These are phyloP conservation scores for Arachnopeziza araneosa DNA, from an alignment of 2,329 filamentous ascomycete genomes.

Conservation along the genomic window DNA sequence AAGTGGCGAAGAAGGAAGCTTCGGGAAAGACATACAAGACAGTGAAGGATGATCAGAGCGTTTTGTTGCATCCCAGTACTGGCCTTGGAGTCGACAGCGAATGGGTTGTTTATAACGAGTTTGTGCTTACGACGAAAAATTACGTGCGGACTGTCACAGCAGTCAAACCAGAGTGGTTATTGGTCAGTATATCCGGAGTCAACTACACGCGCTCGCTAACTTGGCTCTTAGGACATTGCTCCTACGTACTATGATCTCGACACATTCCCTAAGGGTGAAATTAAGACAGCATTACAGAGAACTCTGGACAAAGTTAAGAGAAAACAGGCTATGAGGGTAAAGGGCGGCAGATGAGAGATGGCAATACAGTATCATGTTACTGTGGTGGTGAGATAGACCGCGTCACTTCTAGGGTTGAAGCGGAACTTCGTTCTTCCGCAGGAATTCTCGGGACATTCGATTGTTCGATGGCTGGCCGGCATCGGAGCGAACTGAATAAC, in stretches of 20 bases:
- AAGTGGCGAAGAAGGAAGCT: constrained; percentile 89
- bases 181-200: constrained; percentile 48
- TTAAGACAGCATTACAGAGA: constrained; percentile 61
- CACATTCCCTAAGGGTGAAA: constrained; percentile 78
- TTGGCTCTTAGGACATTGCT: constrained; percentile 71
- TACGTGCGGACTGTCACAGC: constrained; percentile 93
- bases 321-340: constrained; percentile 34
- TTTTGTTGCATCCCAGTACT: constrained; percentile 89
- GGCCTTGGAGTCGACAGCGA: constrained; percentile 84
- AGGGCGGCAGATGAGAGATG: constrained; percentile 9
- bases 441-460: background rate
- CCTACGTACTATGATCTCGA: constrained; percentile 86
- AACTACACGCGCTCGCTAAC: constrained; percentile 27
- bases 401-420: background rate
- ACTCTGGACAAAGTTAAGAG: constrained; percentile 56
- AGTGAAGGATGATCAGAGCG: constrained; percentile 92
- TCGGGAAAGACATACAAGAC: constrained; percentile 89
- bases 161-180: constrained; percentile 87
- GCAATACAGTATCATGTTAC: background rate
- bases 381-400: background rate
- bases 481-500: background rate
- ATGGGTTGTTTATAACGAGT: constrained; percentile 98
- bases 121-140: constrained; percentile 96
- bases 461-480: background rate
- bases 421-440: background rate